These are phyloP conservation scores for Pinus tabuliformis DNA, from an alignment of 75 land plant genomes.

Conservation along the genomic window DNA sequence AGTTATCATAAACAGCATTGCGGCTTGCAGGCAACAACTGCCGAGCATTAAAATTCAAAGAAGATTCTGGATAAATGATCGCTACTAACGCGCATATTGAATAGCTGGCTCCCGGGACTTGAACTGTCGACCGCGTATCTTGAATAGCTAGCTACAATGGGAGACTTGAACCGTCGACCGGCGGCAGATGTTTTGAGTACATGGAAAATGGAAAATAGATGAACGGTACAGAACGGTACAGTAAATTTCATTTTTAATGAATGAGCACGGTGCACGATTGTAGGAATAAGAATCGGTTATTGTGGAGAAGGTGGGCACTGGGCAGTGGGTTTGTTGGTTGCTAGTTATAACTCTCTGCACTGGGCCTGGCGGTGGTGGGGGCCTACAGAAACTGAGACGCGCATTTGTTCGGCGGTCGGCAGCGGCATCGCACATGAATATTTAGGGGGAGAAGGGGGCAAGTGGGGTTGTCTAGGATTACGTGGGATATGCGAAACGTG, in stretches of 20 bases:
- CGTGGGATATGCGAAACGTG: neutral
- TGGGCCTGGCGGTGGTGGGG: neutral
- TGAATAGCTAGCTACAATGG: neutral
- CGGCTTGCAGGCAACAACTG: too few species aligned
- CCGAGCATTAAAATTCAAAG: too few species aligned
- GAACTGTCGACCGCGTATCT: constrained; percentile 3
- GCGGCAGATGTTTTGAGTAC: neutral
- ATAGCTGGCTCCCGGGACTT: neutral
- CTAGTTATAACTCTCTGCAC: too few species aligned
- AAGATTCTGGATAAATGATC: too few species aligned
- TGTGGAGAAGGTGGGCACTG: too few species aligned
- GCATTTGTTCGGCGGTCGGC: constrained; percentile 9
- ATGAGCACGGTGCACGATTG: too few species aligned
- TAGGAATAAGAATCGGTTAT: constrained; percentile 10
- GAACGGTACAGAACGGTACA: too few species aligned
- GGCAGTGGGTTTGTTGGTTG: too few species aligned
- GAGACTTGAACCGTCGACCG: constrained; percentile 6
- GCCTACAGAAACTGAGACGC: neutral
- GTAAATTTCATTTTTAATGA: too few species aligned
- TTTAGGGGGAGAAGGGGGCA: neutral
- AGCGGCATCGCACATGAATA: neutral
- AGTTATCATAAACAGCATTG: too few species aligned
- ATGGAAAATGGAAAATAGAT: too few species aligned
- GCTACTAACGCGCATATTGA: too few species aligned
- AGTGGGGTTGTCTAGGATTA: neutral